These are phyloP conservation scores for Trichoderma arundinaceum DNA, from an alignment of 2,329 filamentous ascomycete species.

Conservation along the genomic window DNA sequence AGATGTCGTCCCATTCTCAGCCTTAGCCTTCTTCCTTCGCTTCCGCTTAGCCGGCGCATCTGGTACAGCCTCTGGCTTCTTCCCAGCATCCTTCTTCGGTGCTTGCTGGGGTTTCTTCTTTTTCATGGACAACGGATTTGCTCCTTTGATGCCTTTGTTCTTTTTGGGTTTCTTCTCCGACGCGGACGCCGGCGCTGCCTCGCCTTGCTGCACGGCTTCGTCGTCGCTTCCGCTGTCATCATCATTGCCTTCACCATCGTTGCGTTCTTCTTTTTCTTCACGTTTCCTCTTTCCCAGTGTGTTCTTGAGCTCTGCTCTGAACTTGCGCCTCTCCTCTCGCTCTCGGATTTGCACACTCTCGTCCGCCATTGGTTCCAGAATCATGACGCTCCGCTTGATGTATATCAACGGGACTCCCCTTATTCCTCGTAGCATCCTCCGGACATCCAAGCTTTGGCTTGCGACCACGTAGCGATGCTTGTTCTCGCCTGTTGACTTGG, in stretches of 20 bases:
- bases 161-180: constrained; percentile 38
- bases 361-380: constrained; percentile 72
- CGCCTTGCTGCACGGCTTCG: constrained; percentile 36
- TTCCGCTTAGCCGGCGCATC: constrained; percentile 42
- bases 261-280: constrained; percentile 49
- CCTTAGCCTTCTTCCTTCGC: constrained; percentile 43
- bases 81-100: constrained; percentile 36
- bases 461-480: constrained; percentile 82
- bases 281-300: constrained; percentile 58
- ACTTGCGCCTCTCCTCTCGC: constrained; percentile 75
- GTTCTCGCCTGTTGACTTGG: constrained; percentile 72
- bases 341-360: constrained; percentile 67
- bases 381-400: constrained; percentile 78
- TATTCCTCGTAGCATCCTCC: constrained; percentile 68
- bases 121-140: constrained; percentile 72
- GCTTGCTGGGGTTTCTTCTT: constrained; percentile 55
- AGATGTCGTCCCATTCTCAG: constrained; percentile 32
- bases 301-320: constrained; percentile 69
- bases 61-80: constrained; percentile 35
- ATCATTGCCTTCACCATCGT: constrained; percentile 43
- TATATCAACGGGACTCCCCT: constrained; percentile 79
- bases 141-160: constrained; percentile 67
- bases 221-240: constrained; percentile 40
- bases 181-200: constrained; percentile 33
- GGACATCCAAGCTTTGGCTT: constrained; percentile 69